Evolutionary conservation across 2,329 filamentous ascomycete genomes (phyloP), one percentile per base, ranked within the genome.

Genomic region (Pleomassaria siparia): DNA sequence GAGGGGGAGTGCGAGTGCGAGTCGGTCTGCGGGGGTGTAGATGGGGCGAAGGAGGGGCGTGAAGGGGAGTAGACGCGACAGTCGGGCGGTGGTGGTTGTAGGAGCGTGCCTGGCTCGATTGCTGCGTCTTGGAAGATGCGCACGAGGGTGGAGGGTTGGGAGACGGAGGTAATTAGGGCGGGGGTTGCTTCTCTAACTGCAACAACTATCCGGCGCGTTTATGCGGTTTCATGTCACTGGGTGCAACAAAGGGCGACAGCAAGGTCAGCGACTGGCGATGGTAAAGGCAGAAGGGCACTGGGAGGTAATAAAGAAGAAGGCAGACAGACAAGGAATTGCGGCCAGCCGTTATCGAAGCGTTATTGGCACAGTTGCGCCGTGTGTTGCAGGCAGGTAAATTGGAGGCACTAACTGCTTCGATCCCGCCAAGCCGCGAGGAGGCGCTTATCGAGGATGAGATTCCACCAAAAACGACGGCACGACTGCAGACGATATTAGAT

Each of bases 51-150:
- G 40, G 24, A 10, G 40, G 40, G 29, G 50, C 43, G 48, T 40
- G 46, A 29, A 45, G 7, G 16, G 28, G 39, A 42, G 53, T 53
- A n/a, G n/a, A 58, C 55, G 55, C 53, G 55, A 58, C 55, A 11
- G 35, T 22, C 18, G 4, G 35, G 47, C 51, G 40, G 40, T 21
- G 36, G 49, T 24, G 40, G 46, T 20, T 41, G 45, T 45, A 13
- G 22, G 16, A 24, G 29, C 18, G 44, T 39, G 33, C 29, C 32
- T 42, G 46, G 32, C 28, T 44, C 26, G 47, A 40, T 36, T 37
- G 47, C 28, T 16, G 5, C 22, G 36, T 10, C 35, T 10, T 37
- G 35, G 35, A 37, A 13, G 35, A 37, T 37, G 35, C 32, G 32
- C n/a, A 21, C 32, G 46, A 35, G 29, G 40, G 46, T 37, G 40